Evolutionary conservation across 75 land plant genomes (phyloP).

Genomic region (Gnetum montanum): DNA sequence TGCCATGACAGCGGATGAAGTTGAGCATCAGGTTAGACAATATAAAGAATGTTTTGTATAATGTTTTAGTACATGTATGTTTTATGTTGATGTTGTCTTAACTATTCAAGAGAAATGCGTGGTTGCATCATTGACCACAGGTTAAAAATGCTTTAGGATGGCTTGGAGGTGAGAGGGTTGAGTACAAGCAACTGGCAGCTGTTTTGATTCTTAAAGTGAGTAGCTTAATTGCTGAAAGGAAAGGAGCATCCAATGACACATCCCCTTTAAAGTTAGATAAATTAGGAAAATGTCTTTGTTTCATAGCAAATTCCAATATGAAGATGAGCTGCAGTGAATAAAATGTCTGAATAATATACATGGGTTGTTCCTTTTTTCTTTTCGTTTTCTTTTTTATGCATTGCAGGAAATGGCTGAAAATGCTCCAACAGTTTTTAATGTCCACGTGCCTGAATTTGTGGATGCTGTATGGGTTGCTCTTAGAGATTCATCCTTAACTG

Average conservation of each 20-base stretch:
- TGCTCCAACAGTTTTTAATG: conserved; percentile 98
- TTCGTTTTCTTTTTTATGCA: conserved; percentile 2
- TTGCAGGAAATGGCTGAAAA: conserved; percentile 98
- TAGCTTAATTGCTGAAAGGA: conserved; percentile 2
- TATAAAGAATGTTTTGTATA: too few species aligned
- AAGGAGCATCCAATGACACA: background rate
- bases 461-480: conserved; percentile 98
- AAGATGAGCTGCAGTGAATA: too few species aligned
- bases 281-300: too few species aligned
- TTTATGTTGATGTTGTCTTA: too few species aligned
- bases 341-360: too few species aligned
- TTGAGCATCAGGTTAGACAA: conserved; percentile 69
- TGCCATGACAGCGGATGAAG: conserved; percentile 95
- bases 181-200: conserved; percentile 89
- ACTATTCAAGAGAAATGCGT: background rate
- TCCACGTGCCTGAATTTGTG: conserved; percentile 95
- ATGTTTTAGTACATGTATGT: background rate
- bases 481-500: conserved; percentile 68
- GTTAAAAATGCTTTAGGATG: conserved; percentile 69
- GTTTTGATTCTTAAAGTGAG: conserved; percentile 89
- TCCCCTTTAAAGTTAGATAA: background rate
- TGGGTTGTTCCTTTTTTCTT: too few species aligned
- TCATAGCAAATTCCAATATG: too few species aligned
- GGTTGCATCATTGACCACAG: conserved; percentile 22
- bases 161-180: conserved; percentile 82